phyloP scores from a whole-genome alignment of 2,329 filamentous ascomycete genomes.

The Lachnellula cervina region DNA sequence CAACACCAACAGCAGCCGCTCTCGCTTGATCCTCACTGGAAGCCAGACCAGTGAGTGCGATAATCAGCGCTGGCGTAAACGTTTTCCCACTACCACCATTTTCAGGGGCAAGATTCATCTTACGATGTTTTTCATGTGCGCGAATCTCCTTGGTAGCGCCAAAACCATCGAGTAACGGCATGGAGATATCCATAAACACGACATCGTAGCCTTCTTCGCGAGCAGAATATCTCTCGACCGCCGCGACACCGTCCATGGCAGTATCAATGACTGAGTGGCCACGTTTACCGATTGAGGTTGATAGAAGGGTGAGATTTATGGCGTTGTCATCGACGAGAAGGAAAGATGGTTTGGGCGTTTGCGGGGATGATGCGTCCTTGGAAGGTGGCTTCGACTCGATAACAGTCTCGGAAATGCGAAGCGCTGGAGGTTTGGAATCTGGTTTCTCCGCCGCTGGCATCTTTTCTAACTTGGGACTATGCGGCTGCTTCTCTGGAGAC shows the following conservation, averaged over 20 bases:
- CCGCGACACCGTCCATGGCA: slow-evolving; percentile 44
- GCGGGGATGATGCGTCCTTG: not conserved
- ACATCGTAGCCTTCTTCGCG: slow-evolving; percentile 36
- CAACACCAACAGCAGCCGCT: slow-evolving; percentile 33
- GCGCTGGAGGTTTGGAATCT: not conserved
- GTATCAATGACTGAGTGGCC: slow-evolving; percentile 37
- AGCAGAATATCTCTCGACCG: slow-evolving; percentile 39
- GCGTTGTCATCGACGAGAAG: slow-evolving; percentile 41
- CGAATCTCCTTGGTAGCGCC: slow-evolving; percentile 46
- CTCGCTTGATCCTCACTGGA: slow-evolving; percentile 33
- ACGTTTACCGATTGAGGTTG: slow-evolving; percentile 35
- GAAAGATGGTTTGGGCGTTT: slow-evolving; percentile 17
- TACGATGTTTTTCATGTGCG: slow-evolving; percentile 36
- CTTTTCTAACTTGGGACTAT: not conserved
- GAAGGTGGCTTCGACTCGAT: not conserved
- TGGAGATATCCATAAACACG: slow-evolving; percentile 46
- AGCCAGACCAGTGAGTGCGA: slow-evolving; percentile 36
- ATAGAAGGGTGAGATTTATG: slow-evolving; percentile 38
- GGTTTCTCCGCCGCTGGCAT: not conserved
- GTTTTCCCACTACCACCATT: slow-evolving; percentile 18
- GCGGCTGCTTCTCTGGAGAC: not conserved
- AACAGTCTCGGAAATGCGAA: not conserved
- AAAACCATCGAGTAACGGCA: slow-evolving; percentile 51
- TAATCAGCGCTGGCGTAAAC: slow-evolving; percentile 30
- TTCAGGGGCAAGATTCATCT: slow-evolving; percentile 19